Evolutionary conservation across 129 eudicot species (phyloP), one percentile per base, ranked within the genome.

Genomic region (Pseudognaphalium luteoalbum): DNA sequence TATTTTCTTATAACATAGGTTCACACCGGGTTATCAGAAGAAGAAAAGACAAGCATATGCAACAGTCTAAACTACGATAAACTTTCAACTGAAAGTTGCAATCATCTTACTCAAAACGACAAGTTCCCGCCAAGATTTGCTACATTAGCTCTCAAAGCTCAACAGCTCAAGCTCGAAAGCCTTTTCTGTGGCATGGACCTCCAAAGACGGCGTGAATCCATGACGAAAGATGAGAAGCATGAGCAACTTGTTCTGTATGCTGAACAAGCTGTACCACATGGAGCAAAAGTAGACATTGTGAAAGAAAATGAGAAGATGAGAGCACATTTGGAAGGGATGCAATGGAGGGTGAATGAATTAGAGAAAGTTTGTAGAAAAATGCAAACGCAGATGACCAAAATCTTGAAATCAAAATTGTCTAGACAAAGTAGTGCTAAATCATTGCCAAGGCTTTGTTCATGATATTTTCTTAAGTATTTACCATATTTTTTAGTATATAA

Each of bases 271-370:
- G 86, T 85, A 63, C 76, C 76, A 10, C 9, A 73, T 74, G 87
- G 86, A 2, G 63, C 84, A 44, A 83, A 85, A 65, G 73, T 81
- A 11, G 85, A 88, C 71, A 52, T 82, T 61, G 34, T 84, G 17
- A 29, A 50, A 11, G 98, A 93, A 81, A 91, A 87, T 66, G 93
- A 91, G 86, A 91, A 82, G 83, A 81, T 93, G 77, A 84, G 76
- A 73, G 86, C 85, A 62, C 95, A 88, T 76, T 65, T 93, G 20
- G 90, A 91, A 84, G 96, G 97, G 25, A 88, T 93, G 98, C 97
- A 93, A 58, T 85, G 87, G 82, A 87, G 98, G 78, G 98, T 91
- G 76, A 17, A 78, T 78, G 97, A 93, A 70, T 67, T 93, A 77
- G 98, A 93, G 73, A 88, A 88, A 76, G 84, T 86, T 65, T 93